These are phyloP conservation scores for Blakeslea trispora DNA, from an alignment of 371 early-diverging fungal species.

Conservation along the genomic window DNA sequence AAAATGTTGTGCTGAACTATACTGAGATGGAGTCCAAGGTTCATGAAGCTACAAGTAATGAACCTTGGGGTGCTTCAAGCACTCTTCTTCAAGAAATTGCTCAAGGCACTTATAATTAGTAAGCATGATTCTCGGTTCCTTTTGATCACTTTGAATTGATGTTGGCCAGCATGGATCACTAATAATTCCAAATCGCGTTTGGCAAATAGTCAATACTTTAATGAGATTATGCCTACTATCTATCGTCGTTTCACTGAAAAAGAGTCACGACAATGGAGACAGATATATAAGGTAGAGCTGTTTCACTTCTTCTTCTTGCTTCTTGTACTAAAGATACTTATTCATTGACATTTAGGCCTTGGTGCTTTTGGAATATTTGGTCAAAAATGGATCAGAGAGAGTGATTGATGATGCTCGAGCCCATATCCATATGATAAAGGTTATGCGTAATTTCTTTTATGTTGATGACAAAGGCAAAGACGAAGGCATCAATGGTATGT, in stretches of 20 bases:
- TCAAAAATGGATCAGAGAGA: conserved; percentile 93
- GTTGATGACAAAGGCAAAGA: conserved; percentile 95
- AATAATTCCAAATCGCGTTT: no score
- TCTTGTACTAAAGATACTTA: background rate
- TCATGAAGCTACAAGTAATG: conserved; percentile 82
- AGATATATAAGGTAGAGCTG: conserved; percentile 87
- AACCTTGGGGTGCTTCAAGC: conserved; percentile 91
- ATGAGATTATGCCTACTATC: conserved; percentile 92
- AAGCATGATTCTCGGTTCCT: no score
- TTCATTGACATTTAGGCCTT: conserved; percentile 61
- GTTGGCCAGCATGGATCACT: no score
- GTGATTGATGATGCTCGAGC: conserved; percentile 87
- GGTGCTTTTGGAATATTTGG: conserved; percentile 88
- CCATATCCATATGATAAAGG: conserved; percentile 84
- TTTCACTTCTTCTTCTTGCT: no score
- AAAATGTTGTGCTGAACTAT: conserved; percentile 80
- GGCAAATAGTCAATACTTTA: conserved; percentile 84
- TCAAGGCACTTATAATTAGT: conserved; percentile 82
- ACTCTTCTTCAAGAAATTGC: conserved; percentile 91
- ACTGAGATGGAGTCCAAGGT: conserved; percentile 91
- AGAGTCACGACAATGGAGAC: conserved; percentile 86
- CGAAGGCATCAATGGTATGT: conserved; percentile 95
- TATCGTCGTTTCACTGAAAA: conserved; percentile 86
- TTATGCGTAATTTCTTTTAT: conserved; percentile 78
- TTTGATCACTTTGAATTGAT: no score